Evolutionary conservation across 192 early-diverging fungal species (phyloP).

Genomic region (Backusella mclennaniae): DNA sequence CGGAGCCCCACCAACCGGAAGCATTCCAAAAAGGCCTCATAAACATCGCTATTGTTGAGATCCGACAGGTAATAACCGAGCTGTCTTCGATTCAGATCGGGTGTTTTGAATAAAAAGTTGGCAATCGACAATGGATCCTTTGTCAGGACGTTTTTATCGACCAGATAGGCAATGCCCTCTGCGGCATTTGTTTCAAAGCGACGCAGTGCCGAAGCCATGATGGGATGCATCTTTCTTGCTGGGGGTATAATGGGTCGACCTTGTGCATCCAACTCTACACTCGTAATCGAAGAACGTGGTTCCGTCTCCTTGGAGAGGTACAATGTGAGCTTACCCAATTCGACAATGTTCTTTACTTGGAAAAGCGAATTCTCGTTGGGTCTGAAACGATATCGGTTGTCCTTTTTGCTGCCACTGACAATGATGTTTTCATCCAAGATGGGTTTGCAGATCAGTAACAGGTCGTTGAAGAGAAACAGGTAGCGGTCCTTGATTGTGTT

Average conservation of each 20-base stretch:
- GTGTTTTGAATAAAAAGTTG: slow-evolving; percentile 64
- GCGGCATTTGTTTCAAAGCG: slow-evolving; percentile 60
- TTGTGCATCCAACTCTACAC: not conserved
- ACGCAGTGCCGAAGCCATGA: slow-evolving; percentile 55
- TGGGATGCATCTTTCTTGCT: slow-evolving; percentile 52
- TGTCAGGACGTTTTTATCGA: slow-evolving; percentile 53
- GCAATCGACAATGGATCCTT: slow-evolving; percentile 62
- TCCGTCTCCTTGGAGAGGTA: slow-evolving; percentile 40
- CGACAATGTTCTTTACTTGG: slow-evolving; percentile 54
- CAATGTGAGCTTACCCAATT: slow-evolving; percentile 44
- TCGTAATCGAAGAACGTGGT: not conserved
- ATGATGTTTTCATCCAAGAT: slow-evolving; percentile 50
- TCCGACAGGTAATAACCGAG: slow-evolving; percentile 57
- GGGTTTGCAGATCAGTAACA: slow-evolving; percentile 64
- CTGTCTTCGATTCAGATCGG: slow-evolving; percentile 55
- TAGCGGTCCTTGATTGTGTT: slow-evolving; percentile 68
- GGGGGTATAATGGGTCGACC: slow-evolving; percentile 26
- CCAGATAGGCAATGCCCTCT: slow-evolving; percentile 52
- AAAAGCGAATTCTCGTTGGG: slow-evolving; percentile 47
- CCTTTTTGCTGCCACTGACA: not conserved
- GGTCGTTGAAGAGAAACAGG: slow-evolving; percentile 64
- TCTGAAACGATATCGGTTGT: slow-evolving; percentile 24
- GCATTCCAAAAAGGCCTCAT: slow-evolving; percentile 52
- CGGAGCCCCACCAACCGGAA: slow-evolving; percentile 54
- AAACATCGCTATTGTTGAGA: slow-evolving; percentile 52